Evolutionary conservation across 2,329 filamentous ascomycete genomes (phyloP).

Genomic region (Trichophyton schoenleinii): DNA sequence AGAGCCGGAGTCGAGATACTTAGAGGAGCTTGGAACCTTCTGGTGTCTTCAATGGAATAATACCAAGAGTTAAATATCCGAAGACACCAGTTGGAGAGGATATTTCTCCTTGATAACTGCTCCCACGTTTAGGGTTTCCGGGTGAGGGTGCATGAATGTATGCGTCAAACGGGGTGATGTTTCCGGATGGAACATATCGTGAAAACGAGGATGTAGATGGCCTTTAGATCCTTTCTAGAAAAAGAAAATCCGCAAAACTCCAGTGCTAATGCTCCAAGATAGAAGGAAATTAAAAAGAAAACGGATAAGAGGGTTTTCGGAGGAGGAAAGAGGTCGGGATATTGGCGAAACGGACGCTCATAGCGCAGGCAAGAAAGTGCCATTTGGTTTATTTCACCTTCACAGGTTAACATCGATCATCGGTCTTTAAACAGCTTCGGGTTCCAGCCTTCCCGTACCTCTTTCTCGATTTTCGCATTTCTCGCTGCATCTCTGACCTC

Average conservation of each 20-base stretch:
- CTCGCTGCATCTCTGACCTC: conserved; percentile 64
- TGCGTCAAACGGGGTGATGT: not conserved
- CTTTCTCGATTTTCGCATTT: conserved; percentile 60
- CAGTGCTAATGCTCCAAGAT: conserved; percentile 1
- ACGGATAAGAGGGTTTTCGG: not conserved
- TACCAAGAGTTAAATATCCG: not conserved
- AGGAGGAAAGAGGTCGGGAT: not conserved
- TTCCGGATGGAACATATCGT: not conserved
- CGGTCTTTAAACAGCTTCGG: conserved; percentile 89
- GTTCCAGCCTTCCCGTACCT: conserved; percentile 76
- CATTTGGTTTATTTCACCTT: conserved; percentile 2
- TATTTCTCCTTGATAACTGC: not conserved
- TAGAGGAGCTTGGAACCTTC: not conserved
- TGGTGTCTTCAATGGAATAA: not conserved
- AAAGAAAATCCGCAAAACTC: not conserved
- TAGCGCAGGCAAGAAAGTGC: not conserved
- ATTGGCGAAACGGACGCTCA: not conserved
- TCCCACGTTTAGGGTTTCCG: not conserved
- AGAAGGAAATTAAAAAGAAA: not conserved
- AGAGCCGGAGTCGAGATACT: no score
- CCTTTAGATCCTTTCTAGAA: not conserved
- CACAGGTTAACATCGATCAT: conserved; percentile 27
- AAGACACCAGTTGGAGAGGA: not conserved
- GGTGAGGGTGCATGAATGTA: not conserved
- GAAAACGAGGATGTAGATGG: not conserved